phyloP scores from a whole-genome alignment of 2,329 filamentous ascomycete species.

The Delphinella strobiligena region DNA sequence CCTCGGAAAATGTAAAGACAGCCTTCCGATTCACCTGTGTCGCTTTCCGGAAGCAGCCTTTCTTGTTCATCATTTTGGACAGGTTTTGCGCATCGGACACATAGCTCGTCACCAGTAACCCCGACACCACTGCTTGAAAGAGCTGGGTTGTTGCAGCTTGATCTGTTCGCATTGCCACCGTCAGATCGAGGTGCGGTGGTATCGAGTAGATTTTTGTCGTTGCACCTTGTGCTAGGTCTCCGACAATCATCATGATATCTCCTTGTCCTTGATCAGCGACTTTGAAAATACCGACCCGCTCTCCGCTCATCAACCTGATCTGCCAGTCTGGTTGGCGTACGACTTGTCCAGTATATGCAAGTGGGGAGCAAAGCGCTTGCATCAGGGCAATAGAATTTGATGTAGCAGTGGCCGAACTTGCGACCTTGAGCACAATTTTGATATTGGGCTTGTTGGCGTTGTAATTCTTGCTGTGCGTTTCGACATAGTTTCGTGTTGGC shows the following conservation, averaged over 20 bases:
- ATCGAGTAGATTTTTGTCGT: neutral
- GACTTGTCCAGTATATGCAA: neutral
- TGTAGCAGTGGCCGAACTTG: neutral
- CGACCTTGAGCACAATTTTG: neutral
- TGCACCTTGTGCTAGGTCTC: neutral
- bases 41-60: neutral
- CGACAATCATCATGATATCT: neutral
- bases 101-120: neutral
- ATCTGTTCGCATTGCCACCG: neutral
- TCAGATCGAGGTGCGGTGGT: neutral
- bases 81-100: neutral
- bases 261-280: neutral
- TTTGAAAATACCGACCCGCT: neutral
- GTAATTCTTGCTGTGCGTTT: neutral
- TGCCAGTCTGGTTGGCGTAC: neutral
- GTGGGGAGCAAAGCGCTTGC: neutral
- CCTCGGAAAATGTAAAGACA: neutral
- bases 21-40: neutral
- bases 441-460: neutral
- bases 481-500: neutral
- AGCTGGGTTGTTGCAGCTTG: neutral
- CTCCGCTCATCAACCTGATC: neutral
- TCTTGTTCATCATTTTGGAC: neutral
- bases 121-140: neutral
- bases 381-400: neutral